These are phyloP conservation scores for Backusella psychrophila DNA, from an alignment of 192 early-diverging fungal species.

Conservation along the genomic window DNA sequence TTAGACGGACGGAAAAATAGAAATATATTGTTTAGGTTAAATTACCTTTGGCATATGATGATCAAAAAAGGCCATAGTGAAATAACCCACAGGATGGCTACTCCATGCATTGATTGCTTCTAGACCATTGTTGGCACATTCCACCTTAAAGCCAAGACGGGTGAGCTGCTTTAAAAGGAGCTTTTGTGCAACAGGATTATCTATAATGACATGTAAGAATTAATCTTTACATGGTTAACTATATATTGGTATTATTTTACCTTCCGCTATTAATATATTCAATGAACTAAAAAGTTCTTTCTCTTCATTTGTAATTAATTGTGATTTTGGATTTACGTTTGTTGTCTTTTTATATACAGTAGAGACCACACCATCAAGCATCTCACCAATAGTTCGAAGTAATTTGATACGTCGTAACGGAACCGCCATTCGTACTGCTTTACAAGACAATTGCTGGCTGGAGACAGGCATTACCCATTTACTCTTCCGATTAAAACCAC, in stretches of 20 bases:
- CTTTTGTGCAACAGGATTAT: constrained; percentile 48
- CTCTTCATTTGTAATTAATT: constrained; percentile 40
- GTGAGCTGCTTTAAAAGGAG: constrained; percentile 44
- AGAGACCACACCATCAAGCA: constrained; percentile 29
- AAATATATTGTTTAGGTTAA: not conserved
- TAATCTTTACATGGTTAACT: not conserved
- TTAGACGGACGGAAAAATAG: not conserved
- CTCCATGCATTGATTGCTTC: constrained; percentile 43
- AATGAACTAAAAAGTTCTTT: constrained; percentile 33
- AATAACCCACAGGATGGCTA: constrained; percentile 39
- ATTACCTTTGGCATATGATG: constrained; percentile 49
- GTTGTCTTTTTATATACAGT: constrained; percentile 29
- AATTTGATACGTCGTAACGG: constrained; percentile 46
- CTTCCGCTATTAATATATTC: constrained; percentile 48
- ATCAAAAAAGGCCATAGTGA: constrained; percentile 51
- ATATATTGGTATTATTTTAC: not conserved
- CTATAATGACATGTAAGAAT: constrained; percentile 19
- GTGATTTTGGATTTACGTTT: constrained; percentile 21
- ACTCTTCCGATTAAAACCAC: constrained; percentile 6
- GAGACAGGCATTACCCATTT: not conserved
- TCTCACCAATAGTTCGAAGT: constrained; percentile 41
- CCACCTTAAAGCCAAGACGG: constrained; percentile 41
- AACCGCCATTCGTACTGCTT: constrained; percentile 34
- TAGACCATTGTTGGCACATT: constrained; percentile 51
- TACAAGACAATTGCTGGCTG: not conserved